Percentiles rank a stretch among this genome's conserved stretches.
Conservation (phyloP, 768 basidiomycete species). For the Auriscalpium microsporum region DNA sequence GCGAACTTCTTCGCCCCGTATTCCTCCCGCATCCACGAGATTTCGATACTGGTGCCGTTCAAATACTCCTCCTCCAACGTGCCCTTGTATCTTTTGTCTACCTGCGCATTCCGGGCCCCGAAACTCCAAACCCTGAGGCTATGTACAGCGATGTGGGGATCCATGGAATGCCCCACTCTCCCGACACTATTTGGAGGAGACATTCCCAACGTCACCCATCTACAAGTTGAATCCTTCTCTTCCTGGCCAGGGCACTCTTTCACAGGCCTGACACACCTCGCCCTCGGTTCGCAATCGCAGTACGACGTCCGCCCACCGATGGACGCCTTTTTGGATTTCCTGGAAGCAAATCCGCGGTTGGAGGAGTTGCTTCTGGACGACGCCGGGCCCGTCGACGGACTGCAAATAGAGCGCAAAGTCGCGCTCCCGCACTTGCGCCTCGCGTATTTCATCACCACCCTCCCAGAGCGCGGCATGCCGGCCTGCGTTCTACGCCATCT, state of each 20-base stretch:
- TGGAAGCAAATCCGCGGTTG: slow-evolving; percentile 10
- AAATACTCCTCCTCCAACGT: slow-evolving; percentile 11
- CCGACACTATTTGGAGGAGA: slow-evolving; percentile 13
- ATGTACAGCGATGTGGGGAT: slow-evolving; percentile 16
- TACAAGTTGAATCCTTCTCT: slow-evolving; percentile 17
- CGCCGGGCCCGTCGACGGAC: slow-evolving; percentile 12
- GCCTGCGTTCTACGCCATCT: slow-evolving; percentile 9
- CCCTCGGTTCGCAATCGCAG: slow-evolving; percentile 15
- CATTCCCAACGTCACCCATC: slow-evolving; percentile 13
- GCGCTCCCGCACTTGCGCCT: slow-evolving; percentile 10
- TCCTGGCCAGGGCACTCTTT: slow-evolving; percentile 14
- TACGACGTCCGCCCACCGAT: slow-evolving; percentile 14
- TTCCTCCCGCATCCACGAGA: slow-evolving; percentile 10
- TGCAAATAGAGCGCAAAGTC: slow-evolving; percentile 4
- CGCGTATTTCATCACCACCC: slow-evolving; percentile 6
- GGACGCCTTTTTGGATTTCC: slow-evolving; percentile 14
- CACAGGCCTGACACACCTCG: slow-evolving; percentile 13
- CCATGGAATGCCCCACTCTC: slow-evolving; percentile 7
- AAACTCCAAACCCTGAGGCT: slow-evolving; percentile 10
- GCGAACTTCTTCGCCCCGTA: slow-evolving; percentile 13
- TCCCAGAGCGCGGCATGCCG: slow-evolving; percentile 8
- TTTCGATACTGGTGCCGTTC: slow-evolving; percentile 10
- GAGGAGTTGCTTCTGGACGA: slow-evolving; percentile 15
- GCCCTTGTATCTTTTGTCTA: slow-evolving; percentile 11
- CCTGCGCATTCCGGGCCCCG: slow-evolving; percentile 11